Percentiles rank a stretch among this genome's conserved stretches.
Evolutionary conservation across 176 grass and related monocot genomes (phyloP).

Genomic region (Tillandsia fasciculata): DNA sequence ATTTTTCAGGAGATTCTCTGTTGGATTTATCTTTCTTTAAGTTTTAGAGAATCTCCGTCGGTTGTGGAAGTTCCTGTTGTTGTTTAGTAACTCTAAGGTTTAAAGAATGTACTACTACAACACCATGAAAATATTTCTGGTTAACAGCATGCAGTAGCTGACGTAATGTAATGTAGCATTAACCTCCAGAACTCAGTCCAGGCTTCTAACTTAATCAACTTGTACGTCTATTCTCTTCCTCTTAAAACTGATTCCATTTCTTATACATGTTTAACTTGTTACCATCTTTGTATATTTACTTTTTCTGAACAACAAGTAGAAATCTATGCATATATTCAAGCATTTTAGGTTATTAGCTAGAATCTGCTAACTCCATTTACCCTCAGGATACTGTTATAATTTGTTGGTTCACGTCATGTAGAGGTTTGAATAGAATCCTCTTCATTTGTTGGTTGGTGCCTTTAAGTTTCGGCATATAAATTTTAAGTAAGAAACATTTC

Average conservation of each 20-base stretch:
- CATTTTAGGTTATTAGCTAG: background rate
- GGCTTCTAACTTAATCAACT: too few relatives aligned
- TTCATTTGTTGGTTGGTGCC: too few relatives aligned
- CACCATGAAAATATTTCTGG: too few relatives aligned
- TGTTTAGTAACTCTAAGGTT: background rate
- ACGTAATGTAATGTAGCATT: too few relatives aligned
- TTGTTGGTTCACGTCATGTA: background rate
- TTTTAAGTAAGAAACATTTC: too few relatives aligned
- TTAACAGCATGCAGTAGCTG: too few relatives aligned
- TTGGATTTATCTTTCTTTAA: background rate
- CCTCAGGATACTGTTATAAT: background rate
- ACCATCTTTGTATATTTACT: background rate
- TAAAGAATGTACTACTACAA: background rate
- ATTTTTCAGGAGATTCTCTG: background rate
- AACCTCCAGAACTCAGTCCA: too few relatives aligned
- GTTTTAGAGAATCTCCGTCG: background rate
- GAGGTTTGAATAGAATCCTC: background rate
- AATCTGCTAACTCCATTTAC: background rate
- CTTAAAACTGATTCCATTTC: too few relatives aligned
- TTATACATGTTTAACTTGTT: background rate
- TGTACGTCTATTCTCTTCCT: too few relatives aligned
- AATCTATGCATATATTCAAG: background rate
- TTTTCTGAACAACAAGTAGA: background rate
- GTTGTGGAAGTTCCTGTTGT: background rate
- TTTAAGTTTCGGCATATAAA: too few relatives aligned